Conservation (phyloP, 176 grass and related monocot genomes). For the Avena insularis region DNA sequence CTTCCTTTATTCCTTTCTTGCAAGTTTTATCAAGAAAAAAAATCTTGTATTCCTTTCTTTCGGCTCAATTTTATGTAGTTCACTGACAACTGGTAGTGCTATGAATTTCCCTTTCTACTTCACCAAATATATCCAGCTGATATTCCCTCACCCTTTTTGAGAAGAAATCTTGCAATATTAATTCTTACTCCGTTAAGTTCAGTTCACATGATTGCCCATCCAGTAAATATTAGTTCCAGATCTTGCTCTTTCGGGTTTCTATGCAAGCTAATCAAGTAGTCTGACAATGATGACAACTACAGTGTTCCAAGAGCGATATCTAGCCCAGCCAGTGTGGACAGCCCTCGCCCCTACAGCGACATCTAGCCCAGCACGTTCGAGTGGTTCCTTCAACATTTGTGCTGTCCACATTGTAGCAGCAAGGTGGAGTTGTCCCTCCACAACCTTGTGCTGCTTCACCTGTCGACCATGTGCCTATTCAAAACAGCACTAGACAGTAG, state of each 20-base stretch:
- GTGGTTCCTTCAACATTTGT: too few relatives aligned
- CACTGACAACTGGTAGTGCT: background rate
- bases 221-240: background rate
- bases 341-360: too few relatives aligned
- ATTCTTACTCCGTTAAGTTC: background rate
- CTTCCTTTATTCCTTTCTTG: slow-evolving; percentile 51
- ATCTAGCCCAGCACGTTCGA: too few relatives aligned
- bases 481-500: background rate
- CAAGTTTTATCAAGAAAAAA: slow-evolving; percentile 8
- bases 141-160: background rate
- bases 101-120: background rate
- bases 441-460: too few relatives aligned
- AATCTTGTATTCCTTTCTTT: background rate
- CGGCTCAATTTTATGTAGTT: background rate
- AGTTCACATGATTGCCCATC: background rate
- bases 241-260: background rate
- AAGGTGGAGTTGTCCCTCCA: too few relatives aligned
- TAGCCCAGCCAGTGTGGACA: too few relatives aligned
- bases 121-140: background rate
- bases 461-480: background rate
- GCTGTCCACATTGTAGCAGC: too few relatives aligned
- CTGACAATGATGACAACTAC: background rate
- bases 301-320: background rate
- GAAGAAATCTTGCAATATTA: background rate
- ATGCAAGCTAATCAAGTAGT: background rate